phyloP scores from a whole-genome alignment of 176 grass and related monocot genomes.

The Chloris gayana region DNA sequence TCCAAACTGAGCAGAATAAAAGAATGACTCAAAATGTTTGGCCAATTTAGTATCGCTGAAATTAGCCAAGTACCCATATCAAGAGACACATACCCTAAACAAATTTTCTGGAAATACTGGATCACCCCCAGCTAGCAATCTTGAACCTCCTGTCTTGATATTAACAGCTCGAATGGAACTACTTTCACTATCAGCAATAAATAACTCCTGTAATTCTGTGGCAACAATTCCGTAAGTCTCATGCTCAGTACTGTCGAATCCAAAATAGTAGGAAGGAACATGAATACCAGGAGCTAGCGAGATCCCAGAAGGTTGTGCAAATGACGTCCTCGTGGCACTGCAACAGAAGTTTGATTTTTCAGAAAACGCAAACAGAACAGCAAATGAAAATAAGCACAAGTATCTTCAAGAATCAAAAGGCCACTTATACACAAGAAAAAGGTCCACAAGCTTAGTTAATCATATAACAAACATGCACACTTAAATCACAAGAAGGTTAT shows the following conservation, averaged over 20 bases:
- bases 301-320: conserved; percentile 96
- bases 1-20: conserved; percentile 66
- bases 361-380: conserved; percentile 22
- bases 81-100: conserved; percentile 79
- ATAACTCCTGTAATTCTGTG: conserved; percentile 74
- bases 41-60: conserved; percentile 14
- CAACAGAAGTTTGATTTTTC: conserved; percentile 37
- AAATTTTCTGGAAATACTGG: conserved; percentile 88
- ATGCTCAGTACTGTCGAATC: conserved; percentile 12
- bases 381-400: conserved; percentile 24
- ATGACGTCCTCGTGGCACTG: conserved; percentile 74
- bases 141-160: conserved; percentile 88
- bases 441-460: background rate
- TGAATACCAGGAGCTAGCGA: conserved; percentile 73
- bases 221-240: conserved; percentile 39
- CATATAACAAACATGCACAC: background rate
- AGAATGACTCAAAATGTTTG: conserved; percentile 24
- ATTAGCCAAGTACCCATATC: conserved; percentile 21
- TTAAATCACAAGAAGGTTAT: background rate
- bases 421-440: background rate
- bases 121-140: conserved; percentile 90
- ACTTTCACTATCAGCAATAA: conserved; percentile 98
- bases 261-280: conserved; percentile 25
- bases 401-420: conserved; percentile 19
- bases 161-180: conserved; percentile 95